Conservation (phyloP, 106 monocot species). For the Ottelia alismoides region DNA sequence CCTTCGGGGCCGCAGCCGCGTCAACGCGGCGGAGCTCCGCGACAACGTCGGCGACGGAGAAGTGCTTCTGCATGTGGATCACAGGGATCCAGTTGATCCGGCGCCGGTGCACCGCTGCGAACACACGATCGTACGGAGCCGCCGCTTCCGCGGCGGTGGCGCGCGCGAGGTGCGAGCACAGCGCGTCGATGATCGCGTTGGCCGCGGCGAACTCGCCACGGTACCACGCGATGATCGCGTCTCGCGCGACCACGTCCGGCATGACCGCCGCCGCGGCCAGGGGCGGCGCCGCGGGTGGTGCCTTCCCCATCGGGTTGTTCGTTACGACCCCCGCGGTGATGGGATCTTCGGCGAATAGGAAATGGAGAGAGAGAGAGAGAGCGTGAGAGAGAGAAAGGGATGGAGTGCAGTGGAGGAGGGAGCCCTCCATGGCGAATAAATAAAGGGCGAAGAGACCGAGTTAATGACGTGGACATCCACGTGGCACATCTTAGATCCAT, state of each 20-base stretch:
- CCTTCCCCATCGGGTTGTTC: background rate
- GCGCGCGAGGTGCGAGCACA: constrained; percentile 51
- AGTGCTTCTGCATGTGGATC: constrained; percentile 76
- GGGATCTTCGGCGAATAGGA: no score
- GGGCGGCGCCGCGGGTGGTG: background rate
- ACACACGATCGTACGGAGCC: constrained; percentile 31
- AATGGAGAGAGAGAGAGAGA: no score
- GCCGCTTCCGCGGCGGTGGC: constrained; percentile 15
- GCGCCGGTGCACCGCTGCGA: constrained; percentile 49
- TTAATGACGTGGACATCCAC: no score
- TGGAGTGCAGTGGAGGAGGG: no score
- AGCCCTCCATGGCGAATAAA: no score
- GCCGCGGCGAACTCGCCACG: constrained; percentile 77
- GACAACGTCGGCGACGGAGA: constrained; percentile 57
- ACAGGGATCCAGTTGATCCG: constrained; percentile 78
- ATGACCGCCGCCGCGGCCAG: constrained; percentile 12
- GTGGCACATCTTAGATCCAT: no score
- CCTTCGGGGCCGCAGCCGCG: no score
- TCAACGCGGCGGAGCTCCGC: no score
- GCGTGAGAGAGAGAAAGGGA: no score
- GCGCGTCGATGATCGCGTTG: constrained; percentile 85
- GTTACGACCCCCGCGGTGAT: no score
- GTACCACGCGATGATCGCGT: constrained; percentile 71
- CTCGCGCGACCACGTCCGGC: constrained; percentile 40
- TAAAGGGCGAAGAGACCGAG: no score